These are phyloP conservation scores for Sporobolomyces phaffii DNA, from an alignment of 768 basidiomycete genomes.

Conservation along the genomic window DNA sequence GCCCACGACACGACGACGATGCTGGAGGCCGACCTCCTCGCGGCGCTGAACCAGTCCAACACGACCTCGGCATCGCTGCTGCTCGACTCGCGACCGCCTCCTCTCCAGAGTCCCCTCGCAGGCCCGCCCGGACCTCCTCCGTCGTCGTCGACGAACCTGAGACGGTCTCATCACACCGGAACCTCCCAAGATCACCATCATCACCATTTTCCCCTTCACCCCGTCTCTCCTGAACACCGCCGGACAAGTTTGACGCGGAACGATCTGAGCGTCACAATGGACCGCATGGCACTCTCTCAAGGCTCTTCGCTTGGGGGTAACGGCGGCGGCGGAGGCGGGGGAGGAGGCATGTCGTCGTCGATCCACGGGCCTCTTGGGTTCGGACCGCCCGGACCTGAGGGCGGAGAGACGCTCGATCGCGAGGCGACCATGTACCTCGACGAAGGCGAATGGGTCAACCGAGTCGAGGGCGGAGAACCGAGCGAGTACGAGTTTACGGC, in stretches of 20 bases:
- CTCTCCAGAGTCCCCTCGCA: too few relatives aligned
- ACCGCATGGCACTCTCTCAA: constrained; percentile 57
- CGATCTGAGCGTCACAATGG: constrained; percentile 56
- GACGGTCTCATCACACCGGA: too few relatives aligned
- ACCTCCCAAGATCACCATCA: not conserved
- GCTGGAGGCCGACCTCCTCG: too few relatives aligned
- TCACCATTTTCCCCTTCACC: not conserved
- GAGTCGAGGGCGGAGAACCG: constrained; percentile 6
- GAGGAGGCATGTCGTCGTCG: not conserved
- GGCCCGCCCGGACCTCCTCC: too few relatives aligned
- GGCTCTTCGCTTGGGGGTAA: constrained; percentile 46
- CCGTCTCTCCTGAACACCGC: constrained; percentile 3
- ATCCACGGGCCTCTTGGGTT: not conserved
- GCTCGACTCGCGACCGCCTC: not conserved
- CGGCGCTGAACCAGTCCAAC: too few relatives aligned
- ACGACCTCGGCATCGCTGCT: too few relatives aligned
- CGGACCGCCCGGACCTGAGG: not conserved
- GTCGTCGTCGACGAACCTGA: not conserved
- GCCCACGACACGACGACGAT: too few relatives aligned
- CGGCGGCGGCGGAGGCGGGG: constrained; percentile 45
- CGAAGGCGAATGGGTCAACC: constrained; percentile 22
- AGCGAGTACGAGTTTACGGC: constrained; percentile 24
- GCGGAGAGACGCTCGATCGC: constrained; percentile 7
- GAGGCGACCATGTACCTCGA: not conserved
- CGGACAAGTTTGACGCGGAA: constrained; percentile 30